Percentiles rank a stretch among this genome's conserved stretches.
Evolutionary conservation across 306 rosid species (phyloP).

Genomic region (Lathyrus oleraceus): DNA sequence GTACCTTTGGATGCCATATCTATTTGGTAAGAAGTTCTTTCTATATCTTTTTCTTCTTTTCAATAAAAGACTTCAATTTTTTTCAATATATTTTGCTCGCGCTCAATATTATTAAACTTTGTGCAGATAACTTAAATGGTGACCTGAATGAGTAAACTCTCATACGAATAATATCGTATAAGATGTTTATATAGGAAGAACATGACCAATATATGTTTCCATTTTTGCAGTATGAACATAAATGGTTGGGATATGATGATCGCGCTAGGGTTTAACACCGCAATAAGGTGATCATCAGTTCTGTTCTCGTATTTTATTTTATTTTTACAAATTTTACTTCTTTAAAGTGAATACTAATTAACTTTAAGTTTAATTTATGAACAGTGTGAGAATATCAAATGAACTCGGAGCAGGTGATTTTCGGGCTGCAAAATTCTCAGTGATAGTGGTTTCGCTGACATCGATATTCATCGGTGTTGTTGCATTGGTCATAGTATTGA

Average conservation of each 20-base stretch:
- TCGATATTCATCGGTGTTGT: conserved; percentile 63
- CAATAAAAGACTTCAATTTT: too few relatives aligned
- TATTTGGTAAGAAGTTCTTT: conserved; percentile 54
- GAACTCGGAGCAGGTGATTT: conserved; percentile 80
- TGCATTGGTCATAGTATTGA: conserved; percentile 44
- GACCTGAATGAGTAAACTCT: neutral
- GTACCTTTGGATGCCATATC: conserved; percentile 73
- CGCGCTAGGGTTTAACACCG: conserved; percentile 77
- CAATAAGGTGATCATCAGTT: conserved; percentile 53
- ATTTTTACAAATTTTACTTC: neutral
- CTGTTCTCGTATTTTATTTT: neutral
- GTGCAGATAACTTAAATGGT: too few relatives aligned
- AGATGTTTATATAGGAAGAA: neutral
- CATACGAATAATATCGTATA: neutral
- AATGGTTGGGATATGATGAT: conserved; percentile 83
- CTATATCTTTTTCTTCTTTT: too few relatives aligned
- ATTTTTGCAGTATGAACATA: conserved; percentile 63
- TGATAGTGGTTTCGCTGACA: conserved; percentile 66
- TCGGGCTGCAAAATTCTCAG: conserved; percentile 58
- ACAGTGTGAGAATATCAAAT: conserved; percentile 86
- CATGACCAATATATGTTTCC: neutral
- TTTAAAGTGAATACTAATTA: neutral
- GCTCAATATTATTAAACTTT: too few relatives aligned
- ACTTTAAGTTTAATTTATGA: conserved; percentile 9
- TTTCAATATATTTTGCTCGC: too few relatives aligned